Evolutionary conservation across 2,329 filamentous ascomycete species (phyloP).

Genomic region (Claviceps purpurea): DNA sequence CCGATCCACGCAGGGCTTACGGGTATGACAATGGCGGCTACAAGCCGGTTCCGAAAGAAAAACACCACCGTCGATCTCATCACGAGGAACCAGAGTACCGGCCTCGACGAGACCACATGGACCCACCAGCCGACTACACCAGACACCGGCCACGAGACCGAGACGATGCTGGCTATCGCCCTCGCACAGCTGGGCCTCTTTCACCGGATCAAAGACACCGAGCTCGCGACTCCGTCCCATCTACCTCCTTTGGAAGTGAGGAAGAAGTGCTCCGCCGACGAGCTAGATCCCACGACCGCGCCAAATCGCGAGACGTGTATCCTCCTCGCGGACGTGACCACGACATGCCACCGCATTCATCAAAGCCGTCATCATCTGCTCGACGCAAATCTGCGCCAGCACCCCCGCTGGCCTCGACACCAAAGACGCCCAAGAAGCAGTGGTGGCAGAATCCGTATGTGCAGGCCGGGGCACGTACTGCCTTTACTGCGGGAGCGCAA

Average conservation of each 20-base stretch:
- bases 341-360: conserved; percentile 4
- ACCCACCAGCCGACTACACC: conserved; percentile 8
- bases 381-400: conserved; percentile 9
- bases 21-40: not conserved
- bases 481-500: conserved; percentile 33
- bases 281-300: conserved; percentile 13
- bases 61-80: conserved; percentile 1
- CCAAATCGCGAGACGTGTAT: conserved; percentile 8
- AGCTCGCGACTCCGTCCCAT: conserved; percentile 1
- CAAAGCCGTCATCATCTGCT: conserved; percentile 1
- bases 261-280: conserved; percentile 9
- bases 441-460: conserved; percentile 26
- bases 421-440: conserved; percentile 13
- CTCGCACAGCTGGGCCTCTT: not conserved
- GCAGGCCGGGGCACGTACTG: conserved; percentile 31
- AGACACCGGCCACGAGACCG: conserved; percentile 7
- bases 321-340: conserved; percentile 12
- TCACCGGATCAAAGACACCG: conserved; percentile 5
- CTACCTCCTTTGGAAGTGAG: conserved; percentile 10
- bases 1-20: not conserved
- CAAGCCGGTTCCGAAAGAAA: not conserved
- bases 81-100: conserved; percentile 7
- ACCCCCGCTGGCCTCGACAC: conserved; percentile 7
- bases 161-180: conserved; percentile 1
- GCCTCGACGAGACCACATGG: conserved; percentile 9